phyloP scores from a whole-genome alignment of 306 rosid genomes.

The Arachis hypogaea region DNA sequence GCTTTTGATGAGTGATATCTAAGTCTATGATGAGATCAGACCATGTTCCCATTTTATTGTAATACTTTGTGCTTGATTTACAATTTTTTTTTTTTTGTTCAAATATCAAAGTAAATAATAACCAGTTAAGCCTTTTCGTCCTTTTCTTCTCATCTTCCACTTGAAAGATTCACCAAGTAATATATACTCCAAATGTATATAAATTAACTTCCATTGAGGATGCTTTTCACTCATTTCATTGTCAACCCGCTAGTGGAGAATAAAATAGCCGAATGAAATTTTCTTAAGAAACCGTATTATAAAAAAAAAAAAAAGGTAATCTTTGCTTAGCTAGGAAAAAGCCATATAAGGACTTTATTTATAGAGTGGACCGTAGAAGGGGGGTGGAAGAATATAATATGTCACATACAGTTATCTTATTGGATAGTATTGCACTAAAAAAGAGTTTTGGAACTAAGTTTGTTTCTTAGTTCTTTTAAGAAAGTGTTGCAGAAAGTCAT shows the following conservation, averaged over 20 bases:
- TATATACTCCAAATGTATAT: constrained; percentile 17
- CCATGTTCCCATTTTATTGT: constrained; percentile 14
- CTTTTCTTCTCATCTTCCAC: constrained; percentile 35
- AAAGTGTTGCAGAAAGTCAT: constrained; percentile 45
- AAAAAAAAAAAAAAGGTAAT: background rate
- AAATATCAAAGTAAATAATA: background rate
- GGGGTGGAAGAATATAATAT: constrained; percentile 37
- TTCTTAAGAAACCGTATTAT: constrained; percentile 15
- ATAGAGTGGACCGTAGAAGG: constrained; percentile 10
- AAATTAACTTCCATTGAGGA: constrained; percentile 36
- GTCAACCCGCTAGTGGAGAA: constrained; percentile 45
- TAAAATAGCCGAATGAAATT: constrained; percentile 25
- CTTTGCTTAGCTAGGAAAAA: constrained; percentile 40
- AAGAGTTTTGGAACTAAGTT: constrained; percentile 26
- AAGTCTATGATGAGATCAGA: constrained; percentile 13
- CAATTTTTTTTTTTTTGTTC: too few relatives aligned
- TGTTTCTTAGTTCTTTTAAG: constrained; percentile 38
- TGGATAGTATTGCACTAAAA: constrained; percentile 23
- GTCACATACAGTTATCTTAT: constrained; percentile 13
- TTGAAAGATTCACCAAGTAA: constrained; percentile 22
- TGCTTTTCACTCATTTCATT: constrained; percentile 48
- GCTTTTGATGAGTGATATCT: background rate
- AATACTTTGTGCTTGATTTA: background rate
- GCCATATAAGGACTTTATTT: constrained; percentile 34
- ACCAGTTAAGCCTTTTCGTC: constrained; percentile 10